Conservation (phyloP, 257 asterid genomes). For the Coffea eugenioides region DNA sequence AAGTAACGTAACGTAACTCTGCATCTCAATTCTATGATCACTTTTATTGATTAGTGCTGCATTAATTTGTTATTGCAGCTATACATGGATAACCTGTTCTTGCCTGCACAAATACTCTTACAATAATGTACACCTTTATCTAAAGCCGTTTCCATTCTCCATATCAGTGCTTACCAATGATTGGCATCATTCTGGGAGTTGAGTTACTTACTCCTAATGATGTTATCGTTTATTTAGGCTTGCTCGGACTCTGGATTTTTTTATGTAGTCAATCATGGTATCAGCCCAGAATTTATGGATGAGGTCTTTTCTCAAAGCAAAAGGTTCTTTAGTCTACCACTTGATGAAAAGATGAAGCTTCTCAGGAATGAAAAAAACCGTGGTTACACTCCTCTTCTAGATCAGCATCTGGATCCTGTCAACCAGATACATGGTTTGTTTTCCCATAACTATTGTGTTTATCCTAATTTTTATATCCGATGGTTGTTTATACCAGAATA, state of each 20-base stretch:
- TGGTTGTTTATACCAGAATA: too few relatives aligned
- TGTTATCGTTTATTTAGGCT: slow-evolving; percentile 49
- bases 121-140: too few relatives aligned
- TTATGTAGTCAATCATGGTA: slow-evolving; percentile 84
- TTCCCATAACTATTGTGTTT: neutral
- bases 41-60: too few relatives aligned
- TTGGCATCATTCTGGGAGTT: neutral
- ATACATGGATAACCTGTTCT: too few relatives aligned
- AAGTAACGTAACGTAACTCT: too few relatives aligned
- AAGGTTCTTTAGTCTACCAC: slow-evolving; percentile 59
- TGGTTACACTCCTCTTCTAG: slow-evolving; percentile 87
- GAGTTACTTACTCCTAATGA: neutral
- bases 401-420: slow-evolving; percentile 67
- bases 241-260: slow-evolving; percentile 90
- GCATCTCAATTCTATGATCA: too few relatives aligned
- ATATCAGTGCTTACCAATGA: neutral
- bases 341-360: slow-evolving; percentile 79
- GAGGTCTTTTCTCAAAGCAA: slow-evolving; percentile 79
- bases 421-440: slow-evolving; percentile 70
- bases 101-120: too few relatives aligned
- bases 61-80: too few relatives aligned
- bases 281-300: slow-evolving; percentile 64
- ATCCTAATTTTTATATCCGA: too few relatives aligned
- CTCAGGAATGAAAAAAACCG: slow-evolving; percentile 66
- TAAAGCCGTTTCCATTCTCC: too few relatives aligned